These are phyloP conservation scores for Rubia yunnanensis DNA, from an alignment of 257 asterid species.

Conservation along the genomic window DNA sequence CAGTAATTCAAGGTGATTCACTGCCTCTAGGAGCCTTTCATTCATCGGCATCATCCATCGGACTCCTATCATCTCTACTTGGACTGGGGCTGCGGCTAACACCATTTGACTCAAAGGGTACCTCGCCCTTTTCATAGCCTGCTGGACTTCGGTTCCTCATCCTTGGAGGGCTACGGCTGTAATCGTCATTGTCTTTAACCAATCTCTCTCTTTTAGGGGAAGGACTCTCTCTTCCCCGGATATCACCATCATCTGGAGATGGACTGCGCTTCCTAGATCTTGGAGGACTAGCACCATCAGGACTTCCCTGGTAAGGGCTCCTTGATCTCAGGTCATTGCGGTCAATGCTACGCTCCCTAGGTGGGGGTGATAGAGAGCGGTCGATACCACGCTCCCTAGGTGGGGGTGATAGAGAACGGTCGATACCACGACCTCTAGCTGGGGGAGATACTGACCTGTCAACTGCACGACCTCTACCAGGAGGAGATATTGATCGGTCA, in stretches of 20 bases:
- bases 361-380: neutral
- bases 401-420: neutral
- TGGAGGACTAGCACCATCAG: conserved; percentile 37
- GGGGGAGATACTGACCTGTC: neutral
- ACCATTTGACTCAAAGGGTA: conserved; percentile 53
- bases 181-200: conserved; percentile 37
- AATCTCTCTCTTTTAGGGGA: conserved; percentile 27
- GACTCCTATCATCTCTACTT: conserved; percentile 33
- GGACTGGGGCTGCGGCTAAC: conserved; percentile 54
- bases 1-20: conserved; percentile 45
- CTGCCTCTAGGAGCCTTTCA: conserved; percentile 54
- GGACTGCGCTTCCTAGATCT: conserved; percentile 54
- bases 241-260: conserved; percentile 42
- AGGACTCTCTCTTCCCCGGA: conserved; percentile 36
- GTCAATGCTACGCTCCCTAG: neutral
- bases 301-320: conserved; percentile 37
- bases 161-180: conserved; percentile 64
- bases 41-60: conserved; percentile 39
- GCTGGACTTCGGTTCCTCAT: conserved; percentile 51
- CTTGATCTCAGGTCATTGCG: conserved; percentile 50
- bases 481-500: neutral
- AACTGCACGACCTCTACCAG: neutral
- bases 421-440: neutral
- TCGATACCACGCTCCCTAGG: neutral
- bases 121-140: conserved; percentile 27